Conservation (phyloP, 2,329 filamentous ascomycete species). For the Elsinoe ampelina region DNA sequence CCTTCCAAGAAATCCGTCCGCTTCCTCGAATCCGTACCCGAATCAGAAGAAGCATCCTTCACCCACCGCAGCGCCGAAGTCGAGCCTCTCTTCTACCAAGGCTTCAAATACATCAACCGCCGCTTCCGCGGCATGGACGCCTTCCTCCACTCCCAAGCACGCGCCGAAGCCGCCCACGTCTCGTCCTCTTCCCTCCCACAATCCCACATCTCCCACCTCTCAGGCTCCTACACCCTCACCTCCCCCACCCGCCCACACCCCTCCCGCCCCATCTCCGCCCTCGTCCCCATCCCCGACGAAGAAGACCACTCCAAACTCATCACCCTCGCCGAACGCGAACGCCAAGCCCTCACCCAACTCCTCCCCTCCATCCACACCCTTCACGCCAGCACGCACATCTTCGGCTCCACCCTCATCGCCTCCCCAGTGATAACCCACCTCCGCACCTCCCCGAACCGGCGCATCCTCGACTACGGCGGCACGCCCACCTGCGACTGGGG, state of each 20-base stretch:
- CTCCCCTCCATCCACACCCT: conserved; percentile 52
- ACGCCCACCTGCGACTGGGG: conserved; percentile 86
- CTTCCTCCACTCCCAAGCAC: conserved; percentile 73
- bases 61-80: not conserved
- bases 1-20: conserved; percentile 64
- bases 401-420: conserved; percentile 51
- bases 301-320: conserved; percentile 25
- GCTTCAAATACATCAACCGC: conserved; percentile 67
- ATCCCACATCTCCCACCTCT: conserved; percentile 68
- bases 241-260: conserved; percentile 34
- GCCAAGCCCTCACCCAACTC: conserved; percentile 66
- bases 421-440: conserved; percentile 40
- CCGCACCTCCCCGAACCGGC: conserved; percentile 37
- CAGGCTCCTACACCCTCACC: conserved; percentile 74
- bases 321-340: conserved; percentile 56
- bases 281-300: conserved; percentile 33
- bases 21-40: conserved; percentile 47
- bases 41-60: conserved; percentile 12
- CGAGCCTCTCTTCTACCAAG: conserved; percentile 79
- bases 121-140: conserved; percentile 58
- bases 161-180: conserved; percentile 82
- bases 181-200: conserved; percentile 65
- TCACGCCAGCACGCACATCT: conserved; percentile 51
- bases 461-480: conserved; percentile 80
- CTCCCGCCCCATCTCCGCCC: conserved; percentile 37